phyloP scores from a whole-genome alignment of 1,139 yeast genomes.

The Pneumocystis sp. region DNA sequence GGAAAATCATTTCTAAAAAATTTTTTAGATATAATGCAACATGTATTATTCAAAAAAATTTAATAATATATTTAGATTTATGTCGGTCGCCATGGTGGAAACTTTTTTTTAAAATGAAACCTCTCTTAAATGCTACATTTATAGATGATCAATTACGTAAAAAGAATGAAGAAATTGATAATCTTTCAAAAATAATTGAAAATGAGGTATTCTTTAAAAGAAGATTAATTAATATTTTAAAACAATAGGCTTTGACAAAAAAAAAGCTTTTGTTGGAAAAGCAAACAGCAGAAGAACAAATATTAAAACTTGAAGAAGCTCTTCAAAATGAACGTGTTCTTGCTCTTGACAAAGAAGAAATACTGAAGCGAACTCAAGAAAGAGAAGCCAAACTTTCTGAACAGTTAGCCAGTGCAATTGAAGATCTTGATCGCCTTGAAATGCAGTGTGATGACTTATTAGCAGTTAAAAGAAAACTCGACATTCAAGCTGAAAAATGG shows the following conservation, averaged over 20 bases:
- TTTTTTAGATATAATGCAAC: slow-evolving; percentile 58
- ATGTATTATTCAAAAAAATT: slow-evolving; percentile 48
- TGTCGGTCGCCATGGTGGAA: slow-evolving; percentile 67
- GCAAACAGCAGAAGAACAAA: slow-evolving; percentile 25
- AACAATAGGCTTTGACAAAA: background rate
- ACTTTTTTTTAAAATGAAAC: slow-evolving; percentile 56
- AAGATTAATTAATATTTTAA: background rate
- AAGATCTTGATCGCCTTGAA: slow-evolving; percentile 27
- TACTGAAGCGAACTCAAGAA: slow-evolving; percentile 28
- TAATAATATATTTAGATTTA: slow-evolving; percentile 40
- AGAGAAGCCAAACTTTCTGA: slow-evolving; percentile 30
- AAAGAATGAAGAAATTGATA: slow-evolving; percentile 31
- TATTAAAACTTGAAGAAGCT: slow-evolving; percentile 25
- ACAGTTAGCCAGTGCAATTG: slow-evolving; percentile 24
- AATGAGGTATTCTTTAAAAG: slow-evolving; percentile 21
- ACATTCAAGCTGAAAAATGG: slow-evolving; percentile 22
- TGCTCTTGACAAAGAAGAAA: slow-evolving; percentile 32
- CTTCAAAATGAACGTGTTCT: slow-evolving; percentile 28
- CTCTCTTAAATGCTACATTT: slow-evolving; percentile 53
- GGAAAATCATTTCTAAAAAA: slow-evolving; percentile 37
- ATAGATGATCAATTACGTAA: slow-evolving; percentile 45
- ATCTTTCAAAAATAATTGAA: slow-evolving; percentile 20
- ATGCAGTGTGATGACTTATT: slow-evolving; percentile 26
- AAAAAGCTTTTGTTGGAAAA: slow-evolving; percentile 18
- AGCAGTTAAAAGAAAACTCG: slow-evolving; percentile 26